Conservation (phyloP, 2,329 filamentous ascomycete species). For the Cryphonectria naterciae region DNA sequence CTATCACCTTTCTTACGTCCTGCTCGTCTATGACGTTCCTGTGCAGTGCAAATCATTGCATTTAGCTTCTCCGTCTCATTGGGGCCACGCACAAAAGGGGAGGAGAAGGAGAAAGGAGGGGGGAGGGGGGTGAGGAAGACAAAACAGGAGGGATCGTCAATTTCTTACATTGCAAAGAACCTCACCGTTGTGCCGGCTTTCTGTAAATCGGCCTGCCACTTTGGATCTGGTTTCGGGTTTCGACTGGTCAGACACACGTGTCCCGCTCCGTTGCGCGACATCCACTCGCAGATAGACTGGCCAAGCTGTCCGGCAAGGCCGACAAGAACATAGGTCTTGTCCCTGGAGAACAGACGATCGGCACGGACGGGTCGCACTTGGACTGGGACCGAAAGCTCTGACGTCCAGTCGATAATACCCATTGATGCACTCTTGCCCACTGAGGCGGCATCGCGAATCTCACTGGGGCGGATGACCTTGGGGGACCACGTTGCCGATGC, state of each 20-base stretch:
- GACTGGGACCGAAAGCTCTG: background rate
- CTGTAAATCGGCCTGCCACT: constrained; percentile 34
- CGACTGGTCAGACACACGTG: constrained; percentile 46
- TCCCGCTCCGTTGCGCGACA: constrained; percentile 43
- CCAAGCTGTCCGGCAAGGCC: constrained; percentile 42
- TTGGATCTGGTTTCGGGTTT: constrained; percentile 38
- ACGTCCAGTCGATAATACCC: background rate
- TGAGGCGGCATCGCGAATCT: background rate
- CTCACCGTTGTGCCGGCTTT: constrained; percentile 26
- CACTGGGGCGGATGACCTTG: background rate
- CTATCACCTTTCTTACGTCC: constrained; percentile 25
- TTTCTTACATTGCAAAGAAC: constrained; percentile 16
- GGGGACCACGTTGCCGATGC: background rate
- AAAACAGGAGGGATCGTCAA: background rate
- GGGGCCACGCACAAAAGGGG: background rate
- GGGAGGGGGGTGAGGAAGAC: too few relatives aligned
- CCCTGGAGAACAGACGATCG: constrained; percentile 29
- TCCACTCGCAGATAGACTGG: constrained; percentile 44
- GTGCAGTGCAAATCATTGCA: background rate
- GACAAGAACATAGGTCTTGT: constrained; percentile 41
- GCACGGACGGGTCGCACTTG: constrained; percentile 11
- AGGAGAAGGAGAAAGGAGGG: background rate
- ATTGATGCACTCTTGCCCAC: background rate
- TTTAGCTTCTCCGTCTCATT: background rate
- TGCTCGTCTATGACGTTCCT: constrained; percentile 25